Evolutionary conservation across 164 flowering plant genomes (phyloP), one percentile per base, ranked within the genome.

Genomic region (Nymphaea thermarum): DNA sequence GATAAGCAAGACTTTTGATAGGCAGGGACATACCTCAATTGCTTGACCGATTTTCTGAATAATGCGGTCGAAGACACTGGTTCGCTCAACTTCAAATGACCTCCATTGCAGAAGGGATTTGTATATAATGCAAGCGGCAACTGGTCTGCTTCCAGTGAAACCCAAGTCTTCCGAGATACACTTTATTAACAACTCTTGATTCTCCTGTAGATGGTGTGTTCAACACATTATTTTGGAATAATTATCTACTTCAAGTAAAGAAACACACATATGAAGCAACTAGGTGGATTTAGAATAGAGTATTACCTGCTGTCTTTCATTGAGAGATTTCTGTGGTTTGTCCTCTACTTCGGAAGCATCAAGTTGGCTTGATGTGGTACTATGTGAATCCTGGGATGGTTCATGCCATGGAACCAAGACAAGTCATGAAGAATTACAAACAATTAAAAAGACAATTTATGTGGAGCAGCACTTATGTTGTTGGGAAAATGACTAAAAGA

Each of bases 81-180:
- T 95, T 12, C 98, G 76, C 73, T 95, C 99, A 67, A 90, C 98
- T 82, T 95, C 99, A 82, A 95, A 95, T 43, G 98, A 95, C 79
- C 98, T 80, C 99, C 99, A 95, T 12, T 92, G 99, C 65, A 95
- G 76, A 71, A 95, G 97, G 81, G 97, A 95, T 76, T 95, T 95
- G 78, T 90, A 95, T 57, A 90, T 92, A 62, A 90, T 83, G 72
- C 99, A 95, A 45, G 99, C 99, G 72, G 98, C 97, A 68, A 90
- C 80, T 2, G 99, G 99, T 76, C 93, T 85, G 77, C 78, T 86
- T 64, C 86, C 91, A 25, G 93, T 55, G 74, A 92, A 95, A 57
- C 98, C 99, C 47, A 92, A 77, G 77, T 85, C 91, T 71, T 95
- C 91, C 43, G 90, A 82, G 65, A 92, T 88, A 69, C 97, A 89